A percentile compares a stretch with the other conserved stretches of the same genome.
These are phyloP conservation scores for Quillaja saponaria DNA, from an alignment of 306 rosid species.

Conservation along the genomic window DNA sequence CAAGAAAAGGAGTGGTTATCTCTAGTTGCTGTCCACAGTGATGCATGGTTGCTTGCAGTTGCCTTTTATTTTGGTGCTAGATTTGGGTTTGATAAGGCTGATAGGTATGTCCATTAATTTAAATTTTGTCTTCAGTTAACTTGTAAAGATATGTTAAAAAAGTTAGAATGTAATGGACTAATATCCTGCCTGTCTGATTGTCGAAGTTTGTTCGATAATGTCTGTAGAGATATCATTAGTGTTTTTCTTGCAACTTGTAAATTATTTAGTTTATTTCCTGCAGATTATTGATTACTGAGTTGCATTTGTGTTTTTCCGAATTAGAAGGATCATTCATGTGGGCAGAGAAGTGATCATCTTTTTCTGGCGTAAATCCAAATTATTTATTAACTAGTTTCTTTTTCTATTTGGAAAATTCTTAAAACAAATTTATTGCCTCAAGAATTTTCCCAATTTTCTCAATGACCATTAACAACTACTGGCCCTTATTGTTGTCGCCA, in stretches of 20 bases:
- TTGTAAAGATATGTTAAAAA: conserved; percentile 11
- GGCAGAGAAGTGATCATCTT: no score
- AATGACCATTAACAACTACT: background rate
- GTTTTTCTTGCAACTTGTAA: background rate
- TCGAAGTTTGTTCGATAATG: conserved; percentile 15
- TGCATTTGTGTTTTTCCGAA: background rate
- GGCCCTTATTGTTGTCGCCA: background rate
- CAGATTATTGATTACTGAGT: conserved; percentile 14
- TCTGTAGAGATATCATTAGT: background rate
- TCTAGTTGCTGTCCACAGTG: conserved; percentile 49
- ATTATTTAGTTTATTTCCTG: conserved; percentile 11
- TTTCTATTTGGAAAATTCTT: no score
- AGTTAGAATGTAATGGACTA: background rate
- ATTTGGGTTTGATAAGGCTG: conserved; percentile 80
- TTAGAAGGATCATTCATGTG: no score
- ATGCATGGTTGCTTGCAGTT: conserved; percentile 90
- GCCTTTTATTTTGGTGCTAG: conserved; percentile 94
- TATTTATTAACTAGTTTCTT: background rate
- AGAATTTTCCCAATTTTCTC: background rate
- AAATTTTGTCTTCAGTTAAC: conserved; percentile 15
- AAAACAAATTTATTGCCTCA: no score
- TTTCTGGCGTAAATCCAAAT: background rate
- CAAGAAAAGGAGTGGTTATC: no score
- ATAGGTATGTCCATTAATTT: conserved; percentile 51
- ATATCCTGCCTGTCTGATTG: conserved; percentile 10